These are phyloP conservation scores for Epichloe scottii DNA, from an alignment of 2,329 filamentous ascomycete genomes.

Conservation along the genomic window DNA sequence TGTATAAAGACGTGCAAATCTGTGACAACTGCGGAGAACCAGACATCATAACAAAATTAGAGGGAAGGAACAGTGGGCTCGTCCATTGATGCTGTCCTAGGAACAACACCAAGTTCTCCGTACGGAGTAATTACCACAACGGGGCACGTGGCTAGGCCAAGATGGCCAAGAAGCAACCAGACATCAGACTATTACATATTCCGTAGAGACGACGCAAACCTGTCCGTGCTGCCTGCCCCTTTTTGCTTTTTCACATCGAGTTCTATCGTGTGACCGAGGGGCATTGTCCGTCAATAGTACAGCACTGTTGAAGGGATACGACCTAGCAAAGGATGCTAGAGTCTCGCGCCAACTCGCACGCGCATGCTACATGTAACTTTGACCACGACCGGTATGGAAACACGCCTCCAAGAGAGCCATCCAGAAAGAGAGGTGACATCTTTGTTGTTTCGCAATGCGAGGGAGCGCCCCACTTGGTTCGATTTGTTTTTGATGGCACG, in stretches of 20 bases:
- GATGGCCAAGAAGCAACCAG: background rate
- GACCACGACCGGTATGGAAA: background rate
- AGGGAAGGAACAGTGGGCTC: background rate
- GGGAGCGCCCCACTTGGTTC: background rate
- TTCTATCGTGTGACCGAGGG: too few species aligned
- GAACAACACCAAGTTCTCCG: too few species aligned
- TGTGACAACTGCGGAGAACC: background rate
- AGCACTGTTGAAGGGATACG: too few species aligned
- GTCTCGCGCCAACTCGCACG: too few species aligned
- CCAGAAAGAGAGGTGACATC: background rate
- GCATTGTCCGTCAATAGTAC: too few species aligned
- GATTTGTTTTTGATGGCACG: background rate
- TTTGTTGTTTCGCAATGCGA: background rate
- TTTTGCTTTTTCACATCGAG: too few species aligned
- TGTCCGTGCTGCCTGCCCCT: too few species aligned
- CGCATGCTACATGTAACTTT: too few species aligned
- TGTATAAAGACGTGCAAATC: background rate
- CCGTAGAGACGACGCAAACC: too few species aligned
- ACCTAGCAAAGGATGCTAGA: too few species aligned
- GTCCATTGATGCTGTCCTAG: too few species aligned
- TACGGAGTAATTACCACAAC: background rate
- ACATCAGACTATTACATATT: too few species aligned
- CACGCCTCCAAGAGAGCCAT: background rate
- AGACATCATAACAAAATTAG: background rate
- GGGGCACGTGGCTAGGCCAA: background rate